These are phyloP conservation scores for Pseudofabraea citricarpa DNA, from an alignment of 2,329 filamentous ascomycete genomes.

Conservation along the genomic window DNA sequence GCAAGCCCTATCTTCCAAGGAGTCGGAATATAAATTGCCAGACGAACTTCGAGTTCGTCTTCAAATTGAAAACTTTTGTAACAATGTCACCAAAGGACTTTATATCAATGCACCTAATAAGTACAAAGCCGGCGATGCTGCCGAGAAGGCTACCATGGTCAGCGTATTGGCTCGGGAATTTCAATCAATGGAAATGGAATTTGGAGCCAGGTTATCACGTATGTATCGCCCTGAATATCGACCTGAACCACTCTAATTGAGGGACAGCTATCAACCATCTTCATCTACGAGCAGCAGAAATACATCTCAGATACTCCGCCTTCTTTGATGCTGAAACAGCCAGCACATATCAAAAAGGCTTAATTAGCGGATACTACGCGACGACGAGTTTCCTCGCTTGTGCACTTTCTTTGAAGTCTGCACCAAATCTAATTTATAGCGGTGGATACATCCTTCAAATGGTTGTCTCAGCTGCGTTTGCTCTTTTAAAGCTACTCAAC, in stretches of 20 bases:
- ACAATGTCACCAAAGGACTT: constrained; percentile 49
- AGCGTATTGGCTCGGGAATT: constrained; percentile 40
- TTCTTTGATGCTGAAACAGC: constrained; percentile 10
- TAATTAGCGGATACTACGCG: constrained; percentile 41
- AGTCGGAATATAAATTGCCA: constrained; percentile 41
- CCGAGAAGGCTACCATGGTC: constrained; percentile 38
- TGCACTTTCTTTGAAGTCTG: constrained; percentile 7
- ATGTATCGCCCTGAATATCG: background rate
- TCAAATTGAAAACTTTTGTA: constrained; percentile 51
- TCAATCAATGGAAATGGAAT: constrained; percentile 28
- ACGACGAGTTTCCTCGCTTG: constrained; percentile 12
- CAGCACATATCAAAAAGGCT: constrained; percentile 34
- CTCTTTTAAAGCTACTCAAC: constrained; percentile 60
- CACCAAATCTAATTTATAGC: constrained; percentile 38
- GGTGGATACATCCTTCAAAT: constrained; percentile 63
- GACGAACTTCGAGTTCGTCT: constrained; percentile 44
- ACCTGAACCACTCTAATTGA: no score
- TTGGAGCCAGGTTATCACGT: constrained; percentile 4
- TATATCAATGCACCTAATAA: constrained; percentile 45
- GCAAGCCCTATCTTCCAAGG: constrained; percentile 31
- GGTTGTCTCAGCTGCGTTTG: constrained; percentile 60
- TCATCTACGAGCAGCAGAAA: constrained; percentile 13
- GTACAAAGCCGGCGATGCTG: constrained; percentile 41
- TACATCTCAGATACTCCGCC: constrained; percentile 15
- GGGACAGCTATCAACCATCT: constrained; percentile 10